Evolutionary conservation across 2,329 filamentous ascomycete genomes (phyloP).

Genomic region (Pseudocercospora fijiensis): DNA sequence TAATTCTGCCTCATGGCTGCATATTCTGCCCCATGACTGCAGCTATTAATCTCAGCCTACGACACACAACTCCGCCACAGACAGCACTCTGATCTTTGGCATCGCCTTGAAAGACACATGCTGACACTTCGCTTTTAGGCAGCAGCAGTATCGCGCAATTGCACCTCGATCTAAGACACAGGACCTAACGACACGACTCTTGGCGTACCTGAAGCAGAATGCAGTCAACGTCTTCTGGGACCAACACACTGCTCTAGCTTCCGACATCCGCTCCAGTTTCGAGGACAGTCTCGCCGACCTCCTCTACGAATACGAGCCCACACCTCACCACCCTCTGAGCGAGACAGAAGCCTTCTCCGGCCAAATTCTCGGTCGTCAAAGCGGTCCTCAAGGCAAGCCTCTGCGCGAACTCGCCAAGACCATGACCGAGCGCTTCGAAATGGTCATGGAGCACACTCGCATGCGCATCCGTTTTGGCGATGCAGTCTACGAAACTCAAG

Average conservation of each 20-base stretch:
- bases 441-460: conserved; percentile 44
- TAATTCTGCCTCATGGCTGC: too few species aligned
- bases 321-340: conserved; percentile 45
- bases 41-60: not conserved
- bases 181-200: conserved; percentile 38
- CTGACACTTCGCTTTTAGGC: not conserved
- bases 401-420: conserved; percentile 39
- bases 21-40: too few species aligned
- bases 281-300: conserved; percentile 52
- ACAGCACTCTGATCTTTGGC: not conserved
- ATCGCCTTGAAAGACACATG: not conserved
- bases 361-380: conserved; percentile 55
- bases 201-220: conserved; percentile 42
- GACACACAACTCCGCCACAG: not conserved
- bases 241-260: conserved; percentile 41
- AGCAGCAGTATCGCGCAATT: conserved; percentile 24
- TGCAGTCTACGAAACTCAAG: conserved; percentile 26
- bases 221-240: conserved; percentile 37
- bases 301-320: conserved; percentile 48
- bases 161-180: conserved; percentile 15
- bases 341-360: conserved; percentile 60
- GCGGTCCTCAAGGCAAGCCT: conserved; percentile 33
- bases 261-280: conserved; percentile 52
- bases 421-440: conserved; percentile 44
- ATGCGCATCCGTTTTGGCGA: conserved; percentile 48